Evolutionary conservation across 495 filamentous ascomycete genomes (phyloP).

Genomic region (Neurospora africana): DNA sequence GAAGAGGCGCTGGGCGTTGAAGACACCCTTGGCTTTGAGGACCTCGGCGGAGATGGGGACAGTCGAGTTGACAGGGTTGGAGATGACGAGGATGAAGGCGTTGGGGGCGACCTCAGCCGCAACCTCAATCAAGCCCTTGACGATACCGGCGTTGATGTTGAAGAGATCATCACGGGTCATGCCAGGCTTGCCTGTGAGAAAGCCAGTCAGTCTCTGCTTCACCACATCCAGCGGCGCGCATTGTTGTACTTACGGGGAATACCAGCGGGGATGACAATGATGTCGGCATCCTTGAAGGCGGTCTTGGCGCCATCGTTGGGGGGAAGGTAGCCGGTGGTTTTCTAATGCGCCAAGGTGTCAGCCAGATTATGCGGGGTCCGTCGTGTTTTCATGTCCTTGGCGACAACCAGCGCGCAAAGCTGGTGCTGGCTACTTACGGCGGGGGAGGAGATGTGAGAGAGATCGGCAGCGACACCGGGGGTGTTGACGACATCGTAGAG

Average conservation of each 20-base stretch:
- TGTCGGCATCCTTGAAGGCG: slow-evolving; percentile 80
- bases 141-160: slow-evolving; percentile 95
- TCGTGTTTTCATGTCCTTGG: neutral
- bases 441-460: slow-evolving; percentile 90
- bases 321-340: slow-evolving; percentile 83
- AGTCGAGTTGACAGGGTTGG: slow-evolving; percentile 98
- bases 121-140: slow-evolving; percentile 73
- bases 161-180: slow-evolving; percentile 99
- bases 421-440: slow-evolving; percentile 52
- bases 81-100: slow-evolving; percentile 91
- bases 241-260: slow-evolving; percentile 75
- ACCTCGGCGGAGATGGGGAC: slow-evolving; percentile 96
- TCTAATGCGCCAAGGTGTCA: slow-evolving; percentile 44
- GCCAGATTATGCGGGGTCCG: slow-evolving; percentile 8
- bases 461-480: slow-evolving; percentile 86
- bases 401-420: neutral
- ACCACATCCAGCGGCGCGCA: neutral
- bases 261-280: slow-evolving; percentile 93
- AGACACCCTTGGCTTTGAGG: slow-evolving; percentile 83
- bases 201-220: slow-evolving; percentile 3
- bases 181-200: slow-evolving; percentile 75
- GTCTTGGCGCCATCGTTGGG: slow-evolving; percentile 80
- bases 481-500: slow-evolving; percentile 99
- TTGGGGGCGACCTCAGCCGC: slow-evolving; percentile 81
- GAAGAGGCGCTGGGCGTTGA: slow-evolving; percentile 87